phyloP scores from a whole-genome alignment of 768 basidiomycete genomes.

The Paxillus involutus region DNA sequence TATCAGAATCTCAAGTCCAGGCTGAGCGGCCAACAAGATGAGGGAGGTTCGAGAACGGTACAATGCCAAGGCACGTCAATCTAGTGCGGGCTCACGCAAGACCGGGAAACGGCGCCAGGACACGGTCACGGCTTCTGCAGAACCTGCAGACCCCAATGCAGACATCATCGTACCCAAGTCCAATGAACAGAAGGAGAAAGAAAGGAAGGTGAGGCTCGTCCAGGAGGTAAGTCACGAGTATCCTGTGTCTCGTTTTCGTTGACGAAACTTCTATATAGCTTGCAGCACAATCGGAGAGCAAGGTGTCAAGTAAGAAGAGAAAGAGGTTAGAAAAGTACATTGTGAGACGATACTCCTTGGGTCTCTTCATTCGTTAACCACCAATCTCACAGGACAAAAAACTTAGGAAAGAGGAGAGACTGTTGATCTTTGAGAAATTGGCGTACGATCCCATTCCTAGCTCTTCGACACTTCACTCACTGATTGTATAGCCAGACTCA shows the following conservation, averaged over 20 bases:
- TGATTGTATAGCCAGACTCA: constrained; percentile 66
- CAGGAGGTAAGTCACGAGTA: constrained; percentile 50
- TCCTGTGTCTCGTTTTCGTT: background rate
- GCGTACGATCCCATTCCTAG: constrained; percentile 47
- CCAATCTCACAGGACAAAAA: constrained; percentile 71
- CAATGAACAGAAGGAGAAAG: constrained; percentile 57
- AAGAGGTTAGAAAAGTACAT: constrained; percentile 92
- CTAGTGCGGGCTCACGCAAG: constrained; percentile 59
- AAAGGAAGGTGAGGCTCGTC: constrained; percentile 57
- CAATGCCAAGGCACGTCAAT: constrained; percentile 71
- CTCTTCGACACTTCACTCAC: constrained; percentile 9
- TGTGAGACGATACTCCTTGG: constrained; percentile 42
- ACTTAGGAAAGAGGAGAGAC: constrained; percentile 85
- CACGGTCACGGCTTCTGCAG: constrained; percentile 19
- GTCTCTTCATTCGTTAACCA: background rate
- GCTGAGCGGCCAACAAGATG: constrained; percentile 12
- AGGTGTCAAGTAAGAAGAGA: constrained; percentile 82
- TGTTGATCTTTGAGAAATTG: constrained; percentile 75
- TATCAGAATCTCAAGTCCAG: too few species aligned
- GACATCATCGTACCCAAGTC: constrained; percentile 58
- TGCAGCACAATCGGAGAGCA: constrained; percentile 55
- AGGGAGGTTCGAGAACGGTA: constrained; percentile 32
- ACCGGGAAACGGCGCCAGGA: constrained; percentile 52
- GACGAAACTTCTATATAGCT: constrained; percentile 16
- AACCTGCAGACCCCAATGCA: constrained; percentile 53